Evolutionary conservation across 108 stramenopile genomes (phyloP), one percentile per base, ranked within the genome.

Genomic region (Skeletonema tropicum): DNA sequence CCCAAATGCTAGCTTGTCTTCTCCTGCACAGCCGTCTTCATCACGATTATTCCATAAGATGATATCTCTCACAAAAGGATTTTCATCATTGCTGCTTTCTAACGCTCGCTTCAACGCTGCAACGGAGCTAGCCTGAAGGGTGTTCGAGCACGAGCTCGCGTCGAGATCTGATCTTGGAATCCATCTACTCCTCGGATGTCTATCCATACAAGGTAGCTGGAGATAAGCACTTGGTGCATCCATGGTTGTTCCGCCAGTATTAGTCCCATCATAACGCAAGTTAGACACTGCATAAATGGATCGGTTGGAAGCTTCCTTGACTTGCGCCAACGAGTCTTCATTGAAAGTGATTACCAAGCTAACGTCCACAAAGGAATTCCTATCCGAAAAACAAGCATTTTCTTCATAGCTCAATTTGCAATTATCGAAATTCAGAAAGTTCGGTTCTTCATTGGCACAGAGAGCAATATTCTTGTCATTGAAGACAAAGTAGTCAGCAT

Each of bases 381-480:
- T 57, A 33, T 60, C 55, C 6, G 68, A 49, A 23, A 9, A 10
- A 36, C 80, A 82, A 3, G 64, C 70, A 72, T 72, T 77, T 12
- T 46, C 48, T 31, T 82, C 80, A 19, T 67, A 77, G 64, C 59
- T 61, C 36, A 82, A 45, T 11, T 60, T 64, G 13, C 80, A 82
- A n/a, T 73, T 36, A 11, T 82, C 80, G 33, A 42, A 39, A 42
- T 82, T 82, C 13, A 82, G 2, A 49, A 73, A 82, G 42, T 82
- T 82, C 1, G 76, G 80, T 25, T 66, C 57, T 29, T 73, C 80
- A 67, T 82, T 82, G 12, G 75, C 42, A 21, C 80, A 82, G 3
- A 77, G 76, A 10, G 76, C 76, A 72, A 77, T 77, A 48, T 82
- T 80, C 21, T 74, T 45, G 46, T 80, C 79, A 41, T 80, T 80